These are phyloP conservation scores for Fusarium sp. DNA, from an alignment of 2,329 filamentous ascomycete species.

Conservation along the genomic window DNA sequence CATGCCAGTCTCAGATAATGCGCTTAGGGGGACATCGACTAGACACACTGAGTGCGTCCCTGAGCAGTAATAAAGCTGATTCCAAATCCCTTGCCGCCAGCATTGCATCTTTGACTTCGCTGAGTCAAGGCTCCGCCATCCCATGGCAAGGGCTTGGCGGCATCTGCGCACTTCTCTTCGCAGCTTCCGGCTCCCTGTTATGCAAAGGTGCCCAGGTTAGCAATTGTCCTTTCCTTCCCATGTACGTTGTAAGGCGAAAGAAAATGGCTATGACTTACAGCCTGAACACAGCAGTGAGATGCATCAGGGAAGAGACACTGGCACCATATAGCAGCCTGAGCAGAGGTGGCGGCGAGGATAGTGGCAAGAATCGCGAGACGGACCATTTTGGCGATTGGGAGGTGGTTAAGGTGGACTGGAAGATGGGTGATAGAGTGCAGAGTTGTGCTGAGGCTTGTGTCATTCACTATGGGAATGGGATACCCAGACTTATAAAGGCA, in stretches of 20 bases:
- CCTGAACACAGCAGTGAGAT: background rate
- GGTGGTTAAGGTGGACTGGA: background rate
- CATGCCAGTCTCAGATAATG: accelerated
- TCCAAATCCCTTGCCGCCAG: background rate
- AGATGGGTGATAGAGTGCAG: background rate
- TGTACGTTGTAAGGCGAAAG: too few relatives aligned
- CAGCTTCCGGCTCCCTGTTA: background rate
- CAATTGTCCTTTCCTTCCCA: too few relatives aligned
- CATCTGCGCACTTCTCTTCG: background rate
- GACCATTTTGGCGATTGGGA: background rate
- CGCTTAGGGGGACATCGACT: accelerated
- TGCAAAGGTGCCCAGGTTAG: background rate
- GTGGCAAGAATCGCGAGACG: background rate
- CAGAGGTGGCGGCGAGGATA: background rate
- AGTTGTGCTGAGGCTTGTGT: background rate
- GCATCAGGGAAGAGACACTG: background rate
- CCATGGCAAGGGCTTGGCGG: background rate
- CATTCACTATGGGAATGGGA: background rate
- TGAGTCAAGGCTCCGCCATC: background rate
- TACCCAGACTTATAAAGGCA: background rate
- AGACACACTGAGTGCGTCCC: background rate
- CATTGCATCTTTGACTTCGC: background rate
- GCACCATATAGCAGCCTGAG: background rate
- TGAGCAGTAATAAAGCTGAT: background rate
- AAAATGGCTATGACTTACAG: background rate